phyloP scores from a whole-genome alignment of 495 filamentous ascomycete species.

The Friedmanniomyces endolithicus region DNA sequence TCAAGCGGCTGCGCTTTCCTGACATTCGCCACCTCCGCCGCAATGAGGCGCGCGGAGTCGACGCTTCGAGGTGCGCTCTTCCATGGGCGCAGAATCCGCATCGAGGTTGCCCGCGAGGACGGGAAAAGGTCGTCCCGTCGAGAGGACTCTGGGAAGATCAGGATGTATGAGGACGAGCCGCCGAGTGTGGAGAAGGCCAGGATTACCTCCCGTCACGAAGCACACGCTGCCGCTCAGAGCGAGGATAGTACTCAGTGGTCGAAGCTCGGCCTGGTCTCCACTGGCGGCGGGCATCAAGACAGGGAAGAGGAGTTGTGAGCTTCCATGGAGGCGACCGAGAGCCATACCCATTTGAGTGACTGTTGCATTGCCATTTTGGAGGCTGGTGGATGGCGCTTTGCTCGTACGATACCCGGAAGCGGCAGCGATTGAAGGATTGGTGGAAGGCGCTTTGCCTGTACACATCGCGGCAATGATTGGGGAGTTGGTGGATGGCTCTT shows the following conservation, averaged over 20 bases:
- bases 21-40: not conserved
- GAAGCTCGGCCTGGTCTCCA: slow-evolving; percentile 4
- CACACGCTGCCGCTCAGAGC: slow-evolving; percentile 1
- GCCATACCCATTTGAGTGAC: not conserved
- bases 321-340: too few species aligned
- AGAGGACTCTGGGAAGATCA: not conserved
- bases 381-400: too few species aligned
- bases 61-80: not conserved
- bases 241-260: not conserved
- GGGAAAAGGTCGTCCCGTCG: not conserved
- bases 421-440: too few species aligned
- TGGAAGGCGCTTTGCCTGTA: too few species aligned
- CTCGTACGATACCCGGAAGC: too few species aligned
- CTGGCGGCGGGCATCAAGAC: slow-evolving; percentile 8
- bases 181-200: not conserved
- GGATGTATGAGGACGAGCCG: not conserved
- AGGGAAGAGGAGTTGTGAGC: slow-evolving; percentile 14
- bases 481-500: too few species aligned
- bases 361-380: too few species aligned
- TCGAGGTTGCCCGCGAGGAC: not conserved
- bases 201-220: slow-evolving; percentile 2
- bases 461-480: too few species aligned
- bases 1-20: not conserved
- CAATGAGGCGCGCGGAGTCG: not conserved
- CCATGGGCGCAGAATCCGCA: not conserved